Evolutionary conservation across 805 yeast genomes (phyloP).

Genomic region (Schwanniomyces yamadae): DNA sequence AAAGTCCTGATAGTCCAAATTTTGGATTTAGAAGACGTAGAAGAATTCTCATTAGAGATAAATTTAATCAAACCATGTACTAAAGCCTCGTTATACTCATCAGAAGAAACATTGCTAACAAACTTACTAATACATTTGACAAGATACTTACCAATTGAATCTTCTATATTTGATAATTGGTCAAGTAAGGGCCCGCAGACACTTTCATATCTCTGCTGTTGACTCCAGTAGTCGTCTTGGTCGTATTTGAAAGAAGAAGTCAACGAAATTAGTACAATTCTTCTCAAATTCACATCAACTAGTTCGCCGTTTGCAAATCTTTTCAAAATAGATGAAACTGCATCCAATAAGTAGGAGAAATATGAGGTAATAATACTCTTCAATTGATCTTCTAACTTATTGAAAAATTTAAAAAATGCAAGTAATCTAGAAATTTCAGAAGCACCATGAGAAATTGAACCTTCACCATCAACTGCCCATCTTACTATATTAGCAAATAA

Average conservation of each 20-base stretch:
- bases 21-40: constrained; percentile 66
- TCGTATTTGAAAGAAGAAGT: constrained; percentile 83
- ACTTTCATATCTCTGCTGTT: constrained; percentile 77
- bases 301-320: constrained; percentile 46
- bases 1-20: constrained; percentile 80
- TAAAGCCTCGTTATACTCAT: constrained; percentile 69
- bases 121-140: constrained; percentile 78
- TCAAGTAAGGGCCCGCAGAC: constrained; percentile 60
- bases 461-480: constrained; percentile 92
- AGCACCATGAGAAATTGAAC: constrained; percentile 45
- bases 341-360: constrained; percentile 80
- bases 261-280: constrained; percentile 70
- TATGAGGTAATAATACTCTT: constrained; percentile 87
- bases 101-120: constrained; percentile 65
- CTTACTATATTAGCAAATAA: constrained; percentile 79
- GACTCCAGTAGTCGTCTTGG: constrained; percentile 93
- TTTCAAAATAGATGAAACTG: constrained; percentile 57
- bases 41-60: constrained; percentile 50
- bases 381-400: constrained; percentile 77
- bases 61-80: constrained; percentile 35
- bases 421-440: constrained; percentile 57
- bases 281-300: constrained; percentile 54
- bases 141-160: constrained; percentile 72
- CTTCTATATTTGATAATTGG: constrained; percentile 70
- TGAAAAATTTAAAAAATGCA: constrained; percentile 84